Percentiles rank a stretch among this genome's conserved stretches.
Conservation (phyloP, 768 basidiomycete genomes). For the Boletus subparvulus region DNA sequence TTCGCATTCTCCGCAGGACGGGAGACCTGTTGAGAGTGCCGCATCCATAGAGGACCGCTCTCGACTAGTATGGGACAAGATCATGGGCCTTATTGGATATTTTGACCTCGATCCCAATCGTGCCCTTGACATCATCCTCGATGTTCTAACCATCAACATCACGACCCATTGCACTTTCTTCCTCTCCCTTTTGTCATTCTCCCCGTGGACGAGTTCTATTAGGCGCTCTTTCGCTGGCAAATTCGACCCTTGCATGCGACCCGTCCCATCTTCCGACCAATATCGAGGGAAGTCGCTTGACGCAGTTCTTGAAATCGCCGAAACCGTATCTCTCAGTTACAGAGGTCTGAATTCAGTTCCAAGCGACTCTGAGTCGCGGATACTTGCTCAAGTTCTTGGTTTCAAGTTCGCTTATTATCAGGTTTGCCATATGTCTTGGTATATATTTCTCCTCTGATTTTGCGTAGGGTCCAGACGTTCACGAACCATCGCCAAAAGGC, state of each 20-base stretch:
- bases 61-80: constrained; percentile 73
- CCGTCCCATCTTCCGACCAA: constrained; percentile 38
- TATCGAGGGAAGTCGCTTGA: constrained; percentile 65
- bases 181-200: constrained; percentile 78
- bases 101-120: constrained; percentile 96
- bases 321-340: constrained; percentile 26
- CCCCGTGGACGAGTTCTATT: constrained; percentile 78
- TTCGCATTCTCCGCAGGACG: constrained; percentile 67
- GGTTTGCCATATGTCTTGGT: constrained; percentile 43
- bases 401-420: constrained; percentile 95
- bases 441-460: constrained; percentile 14
- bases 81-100: constrained; percentile 88
- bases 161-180: constrained; percentile 87
- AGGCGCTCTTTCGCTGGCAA: constrained; percentile 28
- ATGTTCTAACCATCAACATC: constrained; percentile 82
- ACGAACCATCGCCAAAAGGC: constrained; percentile 64
- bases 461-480: constrained; percentile 52
- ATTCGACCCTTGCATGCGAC: constrained; percentile 36
- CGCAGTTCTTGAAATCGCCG: constrained; percentile 60
- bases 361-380: constrained; percentile 46
- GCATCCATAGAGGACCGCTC: constrained; percentile 62
- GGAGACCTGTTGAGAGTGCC: constrained; percentile 59
- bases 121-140: constrained; percentile 89
- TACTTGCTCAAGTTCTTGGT: constrained; percentile 90
- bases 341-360: constrained; percentile 11